phyloP scores from a whole-genome alignment of 2,329 filamentous ascomycete species.

The Dactylellina haptotyla region DNA sequence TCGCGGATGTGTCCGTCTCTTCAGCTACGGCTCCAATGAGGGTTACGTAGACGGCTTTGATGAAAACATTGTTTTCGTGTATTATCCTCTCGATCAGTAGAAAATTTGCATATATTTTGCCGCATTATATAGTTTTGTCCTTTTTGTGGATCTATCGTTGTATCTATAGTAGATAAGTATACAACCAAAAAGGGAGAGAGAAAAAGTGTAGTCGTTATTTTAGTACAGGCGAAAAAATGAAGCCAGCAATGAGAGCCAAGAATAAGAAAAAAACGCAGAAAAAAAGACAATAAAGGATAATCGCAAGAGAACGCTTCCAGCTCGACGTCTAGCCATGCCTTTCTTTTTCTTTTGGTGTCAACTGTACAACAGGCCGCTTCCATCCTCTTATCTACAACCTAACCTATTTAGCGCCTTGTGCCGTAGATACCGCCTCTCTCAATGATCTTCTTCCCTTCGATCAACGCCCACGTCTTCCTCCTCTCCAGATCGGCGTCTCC shows the following conservation, averaged over 20 bases:
- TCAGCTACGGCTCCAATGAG: not conserved
- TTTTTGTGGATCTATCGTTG: conserved; percentile 30
- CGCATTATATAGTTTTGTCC: not conserved
- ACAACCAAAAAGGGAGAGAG: conserved; percentile 12
- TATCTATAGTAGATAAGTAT: conserved; percentile 16
- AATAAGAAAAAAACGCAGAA: conserved; percentile 6
- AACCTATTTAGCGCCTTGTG: conserved; percentile 19
- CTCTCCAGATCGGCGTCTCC: conserved; percentile 46
- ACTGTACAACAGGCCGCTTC: conserved; percentile 30
- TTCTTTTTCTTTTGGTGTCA: too few species aligned
- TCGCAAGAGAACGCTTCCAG: conserved; percentile 36
- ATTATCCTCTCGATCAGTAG: not conserved
- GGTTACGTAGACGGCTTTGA: not conserved
- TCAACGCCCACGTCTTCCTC: conserved; percentile 49
- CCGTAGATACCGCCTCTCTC: conserved; percentile 48
- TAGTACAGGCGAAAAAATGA: conserved; percentile 48
- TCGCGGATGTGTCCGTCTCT: conserved; percentile 2
- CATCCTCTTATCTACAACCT: conserved; percentile 4
- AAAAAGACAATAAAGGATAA: conserved; percentile 5
- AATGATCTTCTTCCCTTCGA: conserved; percentile 45
- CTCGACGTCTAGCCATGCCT: conserved; percentile 37
- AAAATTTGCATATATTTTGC: not conserved
- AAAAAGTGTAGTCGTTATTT: conserved; percentile 48
- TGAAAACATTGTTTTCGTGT: conserved; percentile 3
- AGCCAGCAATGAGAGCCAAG: conserved; percentile 19